A percentile compares a stretch with the other conserved stretches of the same genome.
These are phyloP conservation scores for Rhodotorula sp. DNA, from an alignment of 1,284 basidiomycete genomes.

Conservation along the genomic window DNA sequence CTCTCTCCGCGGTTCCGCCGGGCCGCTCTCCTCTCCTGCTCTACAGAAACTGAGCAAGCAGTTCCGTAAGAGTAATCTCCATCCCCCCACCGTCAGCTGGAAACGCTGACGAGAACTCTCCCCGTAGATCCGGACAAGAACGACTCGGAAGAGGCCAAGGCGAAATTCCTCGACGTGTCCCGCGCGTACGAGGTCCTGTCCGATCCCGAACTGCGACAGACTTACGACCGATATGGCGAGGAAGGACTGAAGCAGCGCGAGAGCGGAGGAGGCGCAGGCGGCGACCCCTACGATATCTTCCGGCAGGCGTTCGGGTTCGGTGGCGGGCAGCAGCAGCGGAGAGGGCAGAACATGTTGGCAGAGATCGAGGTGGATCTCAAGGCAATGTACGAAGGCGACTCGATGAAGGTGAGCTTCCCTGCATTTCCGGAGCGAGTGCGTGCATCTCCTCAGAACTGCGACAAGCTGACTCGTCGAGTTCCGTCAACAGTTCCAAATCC, in stretches of 20 bases:
- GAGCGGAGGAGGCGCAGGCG: conserved; percentile 62
- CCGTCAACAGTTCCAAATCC: conserved; percentile 71
- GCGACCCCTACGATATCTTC: conserved; percentile 91
- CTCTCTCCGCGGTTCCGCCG: too few species aligned
- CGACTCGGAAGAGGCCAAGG: conserved; percentile 57
- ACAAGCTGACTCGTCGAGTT: neutral
- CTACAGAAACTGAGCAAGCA: conserved; percentile 74
- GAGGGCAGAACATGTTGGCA: conserved; percentile 76
- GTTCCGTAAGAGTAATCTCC: conserved; percentile 57
- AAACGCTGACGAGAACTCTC: neutral
- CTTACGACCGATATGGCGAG: conserved; percentile 90
- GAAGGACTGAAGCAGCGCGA: conserved; percentile 64
- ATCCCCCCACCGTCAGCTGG: too few species aligned
- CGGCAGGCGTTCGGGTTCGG: conserved; percentile 80
- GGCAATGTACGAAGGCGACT: conserved; percentile 82
- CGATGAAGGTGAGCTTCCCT: conserved; percentile 65
- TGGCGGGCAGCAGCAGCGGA: conserved; percentile 69
- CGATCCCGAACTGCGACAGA: conserved; percentile 80
- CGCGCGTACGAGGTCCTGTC: conserved; percentile 77
- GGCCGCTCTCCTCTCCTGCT: too few species aligned
- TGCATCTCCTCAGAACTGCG: neutral
- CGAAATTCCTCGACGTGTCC: conserved; percentile 57
- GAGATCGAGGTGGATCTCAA: conserved; percentile 83
- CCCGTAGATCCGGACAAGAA: conserved; percentile 75
- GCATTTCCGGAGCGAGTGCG: conserved; percentile 11